Evolutionary conservation across 306 rosid species (phyloP).

Genomic region (Ormosia semicastrata): DNA sequence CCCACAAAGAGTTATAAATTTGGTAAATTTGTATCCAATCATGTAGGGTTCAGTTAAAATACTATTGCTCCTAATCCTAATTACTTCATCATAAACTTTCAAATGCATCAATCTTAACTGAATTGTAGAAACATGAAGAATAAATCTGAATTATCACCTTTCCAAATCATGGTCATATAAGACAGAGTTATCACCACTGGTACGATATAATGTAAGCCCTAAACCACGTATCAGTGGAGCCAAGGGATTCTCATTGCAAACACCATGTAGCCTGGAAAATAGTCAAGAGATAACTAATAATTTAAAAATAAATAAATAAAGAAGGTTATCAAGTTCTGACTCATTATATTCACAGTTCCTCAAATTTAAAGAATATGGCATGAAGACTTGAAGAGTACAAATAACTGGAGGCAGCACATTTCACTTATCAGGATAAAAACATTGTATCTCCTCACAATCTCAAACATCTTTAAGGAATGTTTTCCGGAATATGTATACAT

Average conservation of each 20-base stretch:
- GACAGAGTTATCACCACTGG: conserved; percentile 84
- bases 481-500: not conserved
- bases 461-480: not conserved
- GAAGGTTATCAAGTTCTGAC: not conserved
- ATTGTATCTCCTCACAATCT: not conserved
- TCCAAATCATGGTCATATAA: conserved; percentile 91
- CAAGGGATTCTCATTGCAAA: conserved; percentile 83
- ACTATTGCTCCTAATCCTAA: not conserved
- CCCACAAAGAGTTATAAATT: not conserved
- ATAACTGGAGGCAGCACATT: not conserved
- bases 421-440: not conserved
- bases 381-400: not conserved
- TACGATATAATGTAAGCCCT: conserved; percentile 72
- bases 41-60: not conserved
- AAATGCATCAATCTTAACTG: conserved; percentile 9
- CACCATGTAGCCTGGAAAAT: conserved; percentile 79
- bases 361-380: not conserved
- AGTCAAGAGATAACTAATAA: not conserved
- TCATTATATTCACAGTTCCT: not conserved
- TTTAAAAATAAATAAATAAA: too few relatives aligned
- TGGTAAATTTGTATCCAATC: not conserved
- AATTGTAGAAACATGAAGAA: not conserved
- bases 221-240: conserved; percentile 77
- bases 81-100: not conserved
- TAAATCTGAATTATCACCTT: conserved; percentile 46